Evolutionary conservation across 140 eudicot species (phyloP), one percentile per base, ranked within the genome.

Genomic region (Anethum foeniculum): DNA sequence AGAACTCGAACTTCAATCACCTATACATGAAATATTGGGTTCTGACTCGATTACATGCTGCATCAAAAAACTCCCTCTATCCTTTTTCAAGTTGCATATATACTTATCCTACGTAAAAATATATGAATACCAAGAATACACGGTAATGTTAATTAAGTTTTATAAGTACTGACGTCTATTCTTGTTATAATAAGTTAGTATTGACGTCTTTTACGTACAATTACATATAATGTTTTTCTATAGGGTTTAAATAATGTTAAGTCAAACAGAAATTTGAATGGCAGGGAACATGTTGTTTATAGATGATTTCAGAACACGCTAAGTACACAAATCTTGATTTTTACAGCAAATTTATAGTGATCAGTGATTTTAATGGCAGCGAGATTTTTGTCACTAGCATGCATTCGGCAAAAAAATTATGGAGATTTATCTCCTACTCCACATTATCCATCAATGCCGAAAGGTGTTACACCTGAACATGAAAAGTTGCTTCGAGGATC

Each of bases 401-500:
- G 97, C 86, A 82, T 94, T 62, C 77, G 93, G 27, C 88, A 83
- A 67, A 84, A 84, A 71, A 87, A 83, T 9, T 38, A 78, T 15
- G 85, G 86, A 9, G 86, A 84, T 12, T 69, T 86, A 21, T 90
- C 96, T 1, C 90, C 96, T 9, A 85, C 87, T 78, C 97, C 98
- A 4, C 97, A 86, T 78, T 94, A 94, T 52, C 98, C 98, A 10
- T 94, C 98, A 7, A 94, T 94, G 98, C 94, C 94, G 0, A 94
- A 90, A 77, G 97, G 98, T 25, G 86, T 78, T 65, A 44, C 92
- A 49, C 81, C 77, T 2, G 89, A 87, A 27, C 81, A 85, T 85
- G 94, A 87, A 82, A 89, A 88, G 64, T 25, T 39, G 56, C 77
- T 82, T 47, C 87, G 86, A 30, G 89, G 84, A 25, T 68, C 88